Percentiles rank a stretch among this genome's conserved stretches.
Evolutionary conservation across 768 basidiomycete species (phyloP).

Genomic region (Tulasnella sp.): DNA sequence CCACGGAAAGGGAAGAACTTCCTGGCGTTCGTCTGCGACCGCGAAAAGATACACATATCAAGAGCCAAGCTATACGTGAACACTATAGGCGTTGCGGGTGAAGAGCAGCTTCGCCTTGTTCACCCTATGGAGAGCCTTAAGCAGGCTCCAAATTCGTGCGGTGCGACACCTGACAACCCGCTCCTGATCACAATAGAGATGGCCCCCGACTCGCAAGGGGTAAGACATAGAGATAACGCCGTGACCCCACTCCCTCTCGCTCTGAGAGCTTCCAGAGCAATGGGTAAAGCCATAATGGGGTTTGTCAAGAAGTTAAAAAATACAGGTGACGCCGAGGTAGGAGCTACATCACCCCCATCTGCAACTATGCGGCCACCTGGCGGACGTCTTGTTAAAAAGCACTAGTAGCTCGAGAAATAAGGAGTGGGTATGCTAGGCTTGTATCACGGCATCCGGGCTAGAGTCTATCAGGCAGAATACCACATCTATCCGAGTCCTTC

Average conservation of each 20-base stretch:
- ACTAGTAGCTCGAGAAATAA: not conserved
- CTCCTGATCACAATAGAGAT: conserved; percentile 14
- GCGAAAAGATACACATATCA: conserved; percentile 17
- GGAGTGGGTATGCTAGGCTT: not conserved
- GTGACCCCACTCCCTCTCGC: not conserved
- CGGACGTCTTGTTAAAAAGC: not conserved
- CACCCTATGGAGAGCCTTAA: not conserved
- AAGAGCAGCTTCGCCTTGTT: not conserved
- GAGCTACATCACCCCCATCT: not conserved
- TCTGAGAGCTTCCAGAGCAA: not conserved
- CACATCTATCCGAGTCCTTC: not conserved
- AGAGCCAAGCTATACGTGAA: conserved; percentile 12
- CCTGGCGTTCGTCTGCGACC: conserved; percentile 16
- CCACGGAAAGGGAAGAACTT: conserved; percentile 14
- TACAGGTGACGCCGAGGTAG: not conserved
- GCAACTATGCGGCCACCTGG: not conserved
- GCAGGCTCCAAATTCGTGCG: not conserved
- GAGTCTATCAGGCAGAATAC: not conserved
- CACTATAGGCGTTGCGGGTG: not conserved
- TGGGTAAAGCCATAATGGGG: not conserved
- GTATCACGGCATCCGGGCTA: not conserved
- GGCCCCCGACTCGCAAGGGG: not conserved
- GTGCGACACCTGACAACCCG: not conserved
- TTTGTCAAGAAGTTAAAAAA: not conserved
- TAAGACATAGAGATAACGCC: not conserved